phyloP scores from a whole-genome alignment of 805 yeast genomes.

The Lipomyces yamanashiensis region DNA sequence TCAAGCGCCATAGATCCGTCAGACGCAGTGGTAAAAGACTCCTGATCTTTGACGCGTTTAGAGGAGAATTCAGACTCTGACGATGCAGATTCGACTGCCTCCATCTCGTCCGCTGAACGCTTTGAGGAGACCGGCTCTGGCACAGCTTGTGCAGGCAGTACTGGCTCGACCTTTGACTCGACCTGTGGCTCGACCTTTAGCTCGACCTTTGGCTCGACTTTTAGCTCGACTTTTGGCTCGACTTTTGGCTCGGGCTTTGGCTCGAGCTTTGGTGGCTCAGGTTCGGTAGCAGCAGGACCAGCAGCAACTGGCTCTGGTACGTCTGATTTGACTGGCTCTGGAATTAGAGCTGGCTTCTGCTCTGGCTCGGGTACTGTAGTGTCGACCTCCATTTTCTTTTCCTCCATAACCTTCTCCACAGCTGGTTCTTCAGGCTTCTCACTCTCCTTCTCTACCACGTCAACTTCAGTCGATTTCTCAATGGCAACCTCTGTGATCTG shows the following conservation, averaged over 20 bases:
- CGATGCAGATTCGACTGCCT: neutral
- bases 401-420: neutral
- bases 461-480: neutral
- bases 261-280: too few species aligned
- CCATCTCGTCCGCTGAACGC: neutral
- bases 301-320: too few species aligned
- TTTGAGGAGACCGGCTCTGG: neutral
- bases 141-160: neutral
- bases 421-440: neutral
- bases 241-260: neutral
- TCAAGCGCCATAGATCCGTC: neutral
- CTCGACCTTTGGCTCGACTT: too few species aligned
- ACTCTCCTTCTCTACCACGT: neutral
- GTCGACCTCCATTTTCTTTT: neutral
- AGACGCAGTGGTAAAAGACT: neutral
- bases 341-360: neutral
- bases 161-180: neutral
- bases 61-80: neutral
- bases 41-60: conserved; percentile 6
- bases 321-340: neutral
- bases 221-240: conserved; percentile 3
- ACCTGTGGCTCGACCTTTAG: too few species aligned
- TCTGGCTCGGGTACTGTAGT: conserved; percentile 4
- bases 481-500: neutral
- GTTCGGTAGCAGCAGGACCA: too few species aligned